Conservation (phyloP, 805 yeast genomes). For the Kuraishia ogatae region DNA sequence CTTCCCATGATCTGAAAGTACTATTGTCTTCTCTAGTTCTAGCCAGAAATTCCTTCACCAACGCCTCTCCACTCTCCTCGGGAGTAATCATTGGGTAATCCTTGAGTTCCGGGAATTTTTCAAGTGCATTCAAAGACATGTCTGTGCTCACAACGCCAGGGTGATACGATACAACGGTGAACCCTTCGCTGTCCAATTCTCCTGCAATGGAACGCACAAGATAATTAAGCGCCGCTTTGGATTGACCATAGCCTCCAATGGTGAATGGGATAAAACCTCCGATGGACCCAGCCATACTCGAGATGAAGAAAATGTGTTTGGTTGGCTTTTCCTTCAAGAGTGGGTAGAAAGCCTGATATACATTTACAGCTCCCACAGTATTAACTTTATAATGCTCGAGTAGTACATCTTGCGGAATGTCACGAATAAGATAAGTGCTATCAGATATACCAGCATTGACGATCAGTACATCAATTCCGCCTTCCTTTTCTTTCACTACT, state of each 20-base stretch:
- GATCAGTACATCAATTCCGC: not conserved
- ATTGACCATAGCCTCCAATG: constrained; percentile 23
- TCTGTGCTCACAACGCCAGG: constrained; percentile 32
- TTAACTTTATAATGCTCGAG: constrained; percentile 12
- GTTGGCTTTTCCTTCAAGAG: constrained; percentile 10
- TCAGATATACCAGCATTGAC: not conserved
- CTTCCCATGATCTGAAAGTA: not conserved
- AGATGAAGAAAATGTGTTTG: constrained; percentile 18
- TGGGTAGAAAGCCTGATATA: constrained; percentile 13
- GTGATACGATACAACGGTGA: constrained; percentile 23
- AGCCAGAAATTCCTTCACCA: not conserved
- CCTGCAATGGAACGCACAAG: constrained; percentile 16
- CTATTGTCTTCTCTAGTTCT: not conserved
- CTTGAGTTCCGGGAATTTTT: not conserved
- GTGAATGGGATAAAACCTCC: constrained; percentile 10
- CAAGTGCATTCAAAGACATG: constrained; percentile 10
- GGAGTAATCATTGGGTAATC: constrained; percentile 12
- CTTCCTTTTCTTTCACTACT: not conserved
- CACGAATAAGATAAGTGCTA: not conserved
- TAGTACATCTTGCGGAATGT: not conserved
- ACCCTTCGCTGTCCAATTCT: constrained; percentile 16
- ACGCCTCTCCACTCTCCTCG: constrained; percentile 12
- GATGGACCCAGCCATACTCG: constrained; percentile 19
- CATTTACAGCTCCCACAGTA: constrained; percentile 16
- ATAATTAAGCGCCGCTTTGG: constrained; percentile 30